phyloP scores from a whole-genome alignment of 2,329 filamentous ascomycete species.

The Fusarium sp. region DNA sequence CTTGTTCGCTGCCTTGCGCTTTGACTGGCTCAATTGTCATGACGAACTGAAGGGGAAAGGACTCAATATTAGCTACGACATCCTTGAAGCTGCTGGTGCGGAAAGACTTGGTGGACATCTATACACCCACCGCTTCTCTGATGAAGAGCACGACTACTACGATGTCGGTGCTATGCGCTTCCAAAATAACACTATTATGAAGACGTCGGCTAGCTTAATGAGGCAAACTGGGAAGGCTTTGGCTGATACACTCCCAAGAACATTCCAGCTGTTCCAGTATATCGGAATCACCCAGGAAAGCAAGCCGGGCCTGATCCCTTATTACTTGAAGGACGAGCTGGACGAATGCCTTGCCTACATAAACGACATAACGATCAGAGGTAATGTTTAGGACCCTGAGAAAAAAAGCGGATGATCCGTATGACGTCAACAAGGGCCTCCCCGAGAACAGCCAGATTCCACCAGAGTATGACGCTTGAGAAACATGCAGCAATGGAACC shows the following conservation, averaged over 20 bases:
- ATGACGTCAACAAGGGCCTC: background rate
- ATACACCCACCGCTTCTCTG: background rate
- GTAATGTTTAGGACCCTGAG: background rate
- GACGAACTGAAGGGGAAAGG: background rate
- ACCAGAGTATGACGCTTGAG: background rate
- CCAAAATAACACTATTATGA: background rate
- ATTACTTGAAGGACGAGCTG: accelerated
- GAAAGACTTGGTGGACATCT: background rate
- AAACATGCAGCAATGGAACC: too few relatives aligned
- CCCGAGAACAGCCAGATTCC: background rate
- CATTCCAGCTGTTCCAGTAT: background rate
- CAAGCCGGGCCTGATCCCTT: background rate
- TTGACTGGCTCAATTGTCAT: background rate
- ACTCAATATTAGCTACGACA: background rate
- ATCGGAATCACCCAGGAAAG: background rate
- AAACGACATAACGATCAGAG: background rate
- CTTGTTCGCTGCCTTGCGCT: background rate
- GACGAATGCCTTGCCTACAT: background rate
- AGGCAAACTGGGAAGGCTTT: too few relatives aligned
- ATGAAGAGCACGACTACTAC: background rate
- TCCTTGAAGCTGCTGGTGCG: background rate
- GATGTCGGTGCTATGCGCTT: background rate
- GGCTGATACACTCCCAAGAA: background rate
- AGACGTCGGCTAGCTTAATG: background rate
- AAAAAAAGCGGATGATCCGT: background rate